Evolutionary conservation across 306 rosid genomes (phyloP).

Genomic region (Argentina anserina): DNA sequence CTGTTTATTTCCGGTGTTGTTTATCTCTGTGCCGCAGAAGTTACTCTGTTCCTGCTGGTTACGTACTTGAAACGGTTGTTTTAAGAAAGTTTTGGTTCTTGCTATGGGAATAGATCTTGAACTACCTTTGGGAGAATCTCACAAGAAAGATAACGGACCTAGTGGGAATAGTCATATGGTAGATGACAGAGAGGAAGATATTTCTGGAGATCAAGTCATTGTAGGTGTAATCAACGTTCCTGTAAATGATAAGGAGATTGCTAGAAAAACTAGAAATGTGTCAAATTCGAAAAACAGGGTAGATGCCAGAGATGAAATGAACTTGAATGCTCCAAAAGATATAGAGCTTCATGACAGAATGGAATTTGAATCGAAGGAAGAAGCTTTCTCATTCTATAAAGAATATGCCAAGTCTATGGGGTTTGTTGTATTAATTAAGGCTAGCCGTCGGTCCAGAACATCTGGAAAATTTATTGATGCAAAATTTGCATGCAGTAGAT

Average conservation of each 20-base stretch:
- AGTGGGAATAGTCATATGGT: conserved; percentile 12
- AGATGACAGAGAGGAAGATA: conserved; percentile 14
- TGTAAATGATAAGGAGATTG: conserved; percentile 15
- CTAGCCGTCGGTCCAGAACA: conserved; percentile 46
- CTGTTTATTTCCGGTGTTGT: background rate
- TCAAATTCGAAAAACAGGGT: conserved; percentile 6
- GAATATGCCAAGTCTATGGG: conserved; percentile 47
- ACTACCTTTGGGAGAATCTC: conserved; percentile 28
- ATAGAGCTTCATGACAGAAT: conserved; percentile 34
- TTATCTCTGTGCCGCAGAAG: background rate
- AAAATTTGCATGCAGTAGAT: conserved; percentile 45
- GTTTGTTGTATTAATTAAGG: conserved; percentile 37
- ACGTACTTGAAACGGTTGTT: conserved; percentile 3
- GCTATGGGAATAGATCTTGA: conserved; percentile 35
- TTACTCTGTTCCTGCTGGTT: background rate
- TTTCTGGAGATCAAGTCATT: background rate
- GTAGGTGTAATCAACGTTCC: background rate
- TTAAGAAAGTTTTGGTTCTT: conserved; percentile 10
- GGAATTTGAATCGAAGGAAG: conserved; percentile 54
- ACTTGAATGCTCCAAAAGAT: conserved; percentile 23
- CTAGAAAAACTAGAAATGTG: conserved; percentile 13
- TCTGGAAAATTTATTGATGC: conserved; percentile 53
- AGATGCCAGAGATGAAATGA: conserved; percentile 24
- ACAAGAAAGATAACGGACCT: conserved; percentile 13
- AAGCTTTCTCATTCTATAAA: conserved; percentile 41